Conservation (phyloP, 495 filamentous ascomycete species). For the Annulohypoxylon stygium region DNA sequence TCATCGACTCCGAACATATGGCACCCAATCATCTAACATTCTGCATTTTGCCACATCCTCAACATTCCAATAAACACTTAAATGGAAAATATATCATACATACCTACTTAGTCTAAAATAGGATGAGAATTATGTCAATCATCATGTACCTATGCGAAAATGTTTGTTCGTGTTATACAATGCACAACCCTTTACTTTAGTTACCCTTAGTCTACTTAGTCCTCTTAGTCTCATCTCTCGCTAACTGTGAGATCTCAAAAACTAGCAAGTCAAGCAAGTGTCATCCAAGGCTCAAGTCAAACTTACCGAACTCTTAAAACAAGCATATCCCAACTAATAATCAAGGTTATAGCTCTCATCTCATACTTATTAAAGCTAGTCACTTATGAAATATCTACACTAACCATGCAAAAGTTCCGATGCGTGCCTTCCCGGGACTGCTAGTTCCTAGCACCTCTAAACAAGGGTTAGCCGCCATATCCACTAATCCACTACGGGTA, state of each 20-base stretch:
- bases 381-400: slow-evolving; percentile 12
- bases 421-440: slow-evolving; percentile 33
- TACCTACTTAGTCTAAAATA: slow-evolving; percentile 7
- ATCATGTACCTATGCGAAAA: slow-evolving; percentile 9
- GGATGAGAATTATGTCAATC: not conserved
- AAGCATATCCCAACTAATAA: slow-evolving; percentile 7
- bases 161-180: slow-evolving; percentile 16
- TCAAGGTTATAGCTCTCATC: slow-evolving; percentile 2
- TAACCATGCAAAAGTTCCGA: slow-evolving; percentile 43
- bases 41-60: slow-evolving; percentile 30
- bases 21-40: slow-evolving; percentile 43
- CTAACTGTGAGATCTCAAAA: slow-evolving; percentile 19
- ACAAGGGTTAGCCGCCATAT: slow-evolving; percentile 33
- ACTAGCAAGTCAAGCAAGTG: slow-evolving; percentile 18
- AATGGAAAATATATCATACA: not conserved
- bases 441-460: slow-evolving; percentile 21
- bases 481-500: slow-evolving; percentile 34
- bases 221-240: not conserved
- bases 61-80: not conserved
- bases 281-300: slow-evolving; percentile 19
- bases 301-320: slow-evolving; percentile 8
- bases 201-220: not conserved
- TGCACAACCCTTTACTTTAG: not conserved
- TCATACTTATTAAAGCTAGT: slow-evolving; percentile 19
- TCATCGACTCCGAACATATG: slow-evolving; percentile 44